These are phyloP conservation scores for Penicillium sp. DNA, from an alignment of 2,329 filamentous ascomycete species.

Conservation along the genomic window DNA sequence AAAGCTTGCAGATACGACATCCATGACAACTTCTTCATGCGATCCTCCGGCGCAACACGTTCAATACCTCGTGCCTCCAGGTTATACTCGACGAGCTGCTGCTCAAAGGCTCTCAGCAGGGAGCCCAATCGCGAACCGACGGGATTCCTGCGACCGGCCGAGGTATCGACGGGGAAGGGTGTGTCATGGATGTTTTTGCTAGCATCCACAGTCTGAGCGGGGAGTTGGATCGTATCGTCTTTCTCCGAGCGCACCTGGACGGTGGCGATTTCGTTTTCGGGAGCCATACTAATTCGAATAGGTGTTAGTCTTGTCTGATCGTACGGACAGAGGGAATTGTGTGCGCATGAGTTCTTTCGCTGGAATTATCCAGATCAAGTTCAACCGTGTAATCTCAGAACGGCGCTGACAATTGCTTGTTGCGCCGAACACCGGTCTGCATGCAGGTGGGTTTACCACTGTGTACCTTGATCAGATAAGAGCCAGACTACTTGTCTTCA, in stretches of 20 bases:
- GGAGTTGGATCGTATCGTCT: slow-evolving; percentile 14
- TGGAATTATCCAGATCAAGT: slow-evolving; percentile 49
- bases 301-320: slow-evolving; percentile 19
- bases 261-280: slow-evolving; percentile 29
- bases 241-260: slow-evolving; percentile 27
- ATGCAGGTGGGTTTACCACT: slow-evolving; percentile 37
- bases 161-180: slow-evolving; percentile 8
- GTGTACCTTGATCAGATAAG: slow-evolving; percentile 45
- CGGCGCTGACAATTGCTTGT: slow-evolving; percentile 16
- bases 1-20: slow-evolving; percentile 58
- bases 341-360: slow-evolving; percentile 46
- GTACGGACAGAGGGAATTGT: slow-evolving; percentile 12
- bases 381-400: slow-evolving; percentile 48
- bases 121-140: slow-evolving; percentile 29
- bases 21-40: slow-evolving; percentile 52
- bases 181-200: slow-evolving; percentile 10
- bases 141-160: slow-evolving; percentile 16
- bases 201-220: slow-evolving; percentile 10
- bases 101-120: slow-evolving; percentile 38
- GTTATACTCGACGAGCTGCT: slow-evolving; percentile 43
- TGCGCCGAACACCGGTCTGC: slow-evolving; percentile 43
- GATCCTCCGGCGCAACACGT: slow-evolving; percentile 56
- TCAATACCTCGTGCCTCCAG: slow-evolving; percentile 62
- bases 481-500: slow-evolving; percentile 41
- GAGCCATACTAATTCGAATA: slow-evolving; percentile 31